phyloP scores from a whole-genome alignment of 495 filamentous ascomycete genomes.

The Pseudotulostoma volvatum region DNA sequence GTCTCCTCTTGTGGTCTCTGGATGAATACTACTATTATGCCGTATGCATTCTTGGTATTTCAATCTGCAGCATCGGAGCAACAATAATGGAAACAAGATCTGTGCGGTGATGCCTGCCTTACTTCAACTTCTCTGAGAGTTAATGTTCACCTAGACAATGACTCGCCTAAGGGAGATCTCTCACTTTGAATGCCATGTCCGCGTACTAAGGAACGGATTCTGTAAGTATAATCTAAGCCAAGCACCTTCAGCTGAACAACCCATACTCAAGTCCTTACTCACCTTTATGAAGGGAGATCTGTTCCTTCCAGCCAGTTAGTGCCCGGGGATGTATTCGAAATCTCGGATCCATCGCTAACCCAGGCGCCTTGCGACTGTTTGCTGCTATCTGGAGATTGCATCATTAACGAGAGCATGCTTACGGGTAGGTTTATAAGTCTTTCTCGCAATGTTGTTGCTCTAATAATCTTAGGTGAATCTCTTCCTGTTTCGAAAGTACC shows the following conservation, averaged over 20 bases:
- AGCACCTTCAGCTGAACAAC: no score
- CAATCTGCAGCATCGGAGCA: constrained; percentile 73
- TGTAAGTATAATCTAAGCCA: constrained; percentile 59
- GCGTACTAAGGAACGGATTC: constrained; percentile 85
- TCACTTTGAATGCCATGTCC: constrained; percentile 83
- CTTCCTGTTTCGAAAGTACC: constrained; percentile 90
- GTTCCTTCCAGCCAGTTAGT: constrained; percentile 77
- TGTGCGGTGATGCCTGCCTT: no score
- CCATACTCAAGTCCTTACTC: no score
- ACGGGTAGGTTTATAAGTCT: no score
- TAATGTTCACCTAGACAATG: constrained; percentile 55
- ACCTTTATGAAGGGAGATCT: constrained; percentile 71
- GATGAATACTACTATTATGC: constrained; percentile 98
- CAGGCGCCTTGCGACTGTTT: constrained; percentile 91
- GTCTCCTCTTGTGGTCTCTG: constrained; percentile 83
- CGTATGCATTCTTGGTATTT: constrained; percentile 88
- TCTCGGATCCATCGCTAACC: constrained; percentile 88
- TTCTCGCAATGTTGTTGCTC: no score
- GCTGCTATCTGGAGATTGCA: constrained; percentile 84
- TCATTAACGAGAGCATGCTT: constrained; percentile 99
- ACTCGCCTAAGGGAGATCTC: constrained; percentile 79
- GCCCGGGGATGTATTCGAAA: constrained; percentile 92
- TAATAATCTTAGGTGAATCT: constrained; percentile 52
- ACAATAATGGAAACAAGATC: constrained; percentile 82
- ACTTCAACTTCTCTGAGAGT: constrained; percentile 3